Evolutionary conservation across 2,329 filamentous ascomycete species (phyloP).

Genomic region (Monosporascus sp.): DNA sequence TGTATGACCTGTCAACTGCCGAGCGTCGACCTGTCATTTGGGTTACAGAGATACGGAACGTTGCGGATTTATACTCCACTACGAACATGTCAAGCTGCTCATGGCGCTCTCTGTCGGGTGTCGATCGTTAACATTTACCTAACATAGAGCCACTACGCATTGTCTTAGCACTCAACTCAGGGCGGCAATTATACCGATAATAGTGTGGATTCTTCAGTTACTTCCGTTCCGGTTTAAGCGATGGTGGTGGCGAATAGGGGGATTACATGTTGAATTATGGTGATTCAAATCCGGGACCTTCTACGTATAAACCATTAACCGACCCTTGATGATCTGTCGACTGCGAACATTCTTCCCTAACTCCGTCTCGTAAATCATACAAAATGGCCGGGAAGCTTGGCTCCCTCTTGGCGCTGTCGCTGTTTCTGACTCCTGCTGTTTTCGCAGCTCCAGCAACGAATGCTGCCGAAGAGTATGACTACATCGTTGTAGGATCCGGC

Average conservation of each 20-base stretch:
- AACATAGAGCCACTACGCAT: too few species aligned
- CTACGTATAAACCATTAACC: background rate
- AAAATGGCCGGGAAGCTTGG: background rate
- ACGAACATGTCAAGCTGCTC: too few species aligned
- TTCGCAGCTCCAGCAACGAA: background rate
- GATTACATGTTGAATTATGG: background rate
- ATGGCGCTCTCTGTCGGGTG: too few species aligned
- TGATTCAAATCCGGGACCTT: background rate
- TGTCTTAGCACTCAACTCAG: background rate
- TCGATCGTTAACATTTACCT: too few species aligned
- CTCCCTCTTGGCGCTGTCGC: background rate
- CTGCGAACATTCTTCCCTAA: too few species aligned
- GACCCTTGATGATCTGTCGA: too few species aligned
- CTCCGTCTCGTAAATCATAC: background rate
- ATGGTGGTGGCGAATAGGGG: background rate
- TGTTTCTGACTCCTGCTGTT: background rate
- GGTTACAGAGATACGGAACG: too few species aligned
- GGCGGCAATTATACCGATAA: background rate
- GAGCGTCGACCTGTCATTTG: too few species aligned
- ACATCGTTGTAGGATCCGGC: conserved; percentile 45
- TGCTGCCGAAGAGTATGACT: background rate
- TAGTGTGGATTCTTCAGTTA: background rate
- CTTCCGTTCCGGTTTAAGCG: background rate
- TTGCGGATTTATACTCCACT: too few species aligned
- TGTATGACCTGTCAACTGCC: too few species aligned